phyloP scores from a whole-genome alignment of 2,329 filamentous ascomycete genomes.

The Alternaria hordeiaustralica region DNA sequence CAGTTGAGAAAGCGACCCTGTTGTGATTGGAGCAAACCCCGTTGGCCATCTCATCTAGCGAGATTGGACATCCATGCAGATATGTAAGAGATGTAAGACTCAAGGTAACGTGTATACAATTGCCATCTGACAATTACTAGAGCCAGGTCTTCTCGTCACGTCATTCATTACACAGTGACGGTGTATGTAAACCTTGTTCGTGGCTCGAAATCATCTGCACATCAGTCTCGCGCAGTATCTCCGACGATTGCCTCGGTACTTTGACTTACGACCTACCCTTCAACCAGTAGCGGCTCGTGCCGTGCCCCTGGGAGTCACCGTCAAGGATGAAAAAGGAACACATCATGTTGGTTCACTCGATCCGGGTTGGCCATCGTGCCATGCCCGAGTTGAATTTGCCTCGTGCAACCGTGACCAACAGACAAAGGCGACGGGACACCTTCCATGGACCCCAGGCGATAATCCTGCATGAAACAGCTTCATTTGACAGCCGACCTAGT shows the following conservation, averaged over 20 bases:
- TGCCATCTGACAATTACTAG: not conserved
- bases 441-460: constrained; percentile 5
- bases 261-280: not conserved
- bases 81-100: not conserved
- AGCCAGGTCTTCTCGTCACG: not conserved
- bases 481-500: constrained; percentile 17
- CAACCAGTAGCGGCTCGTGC: constrained; percentile 29
- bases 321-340: constrained; percentile 16
- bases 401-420: constrained; percentile 9
- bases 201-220: not conserved
- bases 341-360: constrained; percentile 21
- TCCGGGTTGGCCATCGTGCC: constrained; percentile 17
- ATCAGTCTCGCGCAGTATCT: not conserved
- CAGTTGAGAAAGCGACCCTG: constrained; percentile 8
- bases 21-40: constrained; percentile 22
- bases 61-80: constrained; percentile 4
- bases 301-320: constrained; percentile 18
- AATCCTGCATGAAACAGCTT: constrained; percentile 15
- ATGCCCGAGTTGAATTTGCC: constrained; percentile 24
- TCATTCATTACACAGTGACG: not conserved
- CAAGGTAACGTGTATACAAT: not conserved
- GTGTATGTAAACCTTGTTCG: not conserved
- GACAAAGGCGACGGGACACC: constrained; percentile 1
- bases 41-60: constrained; percentile 12
- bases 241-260: not conserved